Evolutionary conservation across 2,329 filamentous ascomycete species (phyloP).

Genomic region (Erysiphe pulchra): DNA sequence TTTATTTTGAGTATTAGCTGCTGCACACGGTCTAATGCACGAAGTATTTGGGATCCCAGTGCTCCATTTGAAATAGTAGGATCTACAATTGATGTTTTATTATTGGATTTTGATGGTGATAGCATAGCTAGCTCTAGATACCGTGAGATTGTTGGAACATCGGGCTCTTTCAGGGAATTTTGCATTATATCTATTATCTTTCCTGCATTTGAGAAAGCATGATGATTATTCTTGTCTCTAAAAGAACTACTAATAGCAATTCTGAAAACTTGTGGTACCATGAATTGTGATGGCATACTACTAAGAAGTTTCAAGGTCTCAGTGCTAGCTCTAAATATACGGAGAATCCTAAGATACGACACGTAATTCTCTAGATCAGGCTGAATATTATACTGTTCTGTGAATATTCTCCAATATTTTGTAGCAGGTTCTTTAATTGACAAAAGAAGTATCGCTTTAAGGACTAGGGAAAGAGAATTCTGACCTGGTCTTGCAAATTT

Average conservation of each 20-base stretch:
- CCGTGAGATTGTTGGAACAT: constrained; percentile 23
- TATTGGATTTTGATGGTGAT: constrained; percentile 13
- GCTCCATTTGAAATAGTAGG: constrained; percentile 14
- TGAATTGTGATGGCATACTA: constrained; percentile 21
- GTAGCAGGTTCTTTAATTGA: constrained; percentile 34
- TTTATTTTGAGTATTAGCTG: constrained; percentile 10
- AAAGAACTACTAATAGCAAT: constrained; percentile 50
- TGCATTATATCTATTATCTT: constrained; percentile 40
- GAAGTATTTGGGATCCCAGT: constrained; percentile 24
- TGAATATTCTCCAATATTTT: constrained; percentile 57
- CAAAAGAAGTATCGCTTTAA: constrained; percentile 35
- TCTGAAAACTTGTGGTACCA: constrained; percentile 31
- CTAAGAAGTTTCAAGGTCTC: constrained; percentile 32
- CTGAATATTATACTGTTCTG: constrained; percentile 28
- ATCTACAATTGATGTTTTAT: constrained; percentile 1
- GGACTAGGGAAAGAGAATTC: constrained; percentile 41
- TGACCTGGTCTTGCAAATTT: constrained; percentile 19
- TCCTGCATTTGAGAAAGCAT: constrained; percentile 37
- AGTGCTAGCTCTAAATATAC: constrained; percentile 36
- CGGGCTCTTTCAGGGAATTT: constrained; percentile 18
- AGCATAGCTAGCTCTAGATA: constrained; percentile 30
- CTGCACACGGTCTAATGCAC: constrained; percentile 22
- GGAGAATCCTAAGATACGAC: constrained; percentile 40
- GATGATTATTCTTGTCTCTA: constrained; percentile 51
- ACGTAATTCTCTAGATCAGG: constrained; percentile 52